Conservation (phyloP, 2,329 filamentous ascomycete genomes). For the Colletotrichum magnum region DNA sequence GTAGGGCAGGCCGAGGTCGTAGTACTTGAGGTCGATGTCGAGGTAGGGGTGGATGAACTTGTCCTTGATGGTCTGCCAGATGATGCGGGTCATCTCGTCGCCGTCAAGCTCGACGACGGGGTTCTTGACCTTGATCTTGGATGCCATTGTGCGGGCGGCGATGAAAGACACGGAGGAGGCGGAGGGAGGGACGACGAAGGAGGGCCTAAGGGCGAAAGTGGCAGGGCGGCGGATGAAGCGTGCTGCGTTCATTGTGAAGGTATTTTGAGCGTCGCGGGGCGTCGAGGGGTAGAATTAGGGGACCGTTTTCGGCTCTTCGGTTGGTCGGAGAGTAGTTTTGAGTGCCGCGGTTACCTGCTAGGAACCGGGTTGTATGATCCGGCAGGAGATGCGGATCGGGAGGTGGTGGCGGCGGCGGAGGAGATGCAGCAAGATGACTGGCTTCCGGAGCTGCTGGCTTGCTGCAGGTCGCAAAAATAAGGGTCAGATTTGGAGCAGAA, state of each 20-base stretch:
- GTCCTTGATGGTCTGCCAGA: slow-evolving; percentile 99
- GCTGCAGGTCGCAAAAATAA: slow-evolving; percentile 15
- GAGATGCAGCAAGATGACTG: slow-evolving; percentile 30
- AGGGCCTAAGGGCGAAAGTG: slow-evolving; percentile 34
- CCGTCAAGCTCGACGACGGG: slow-evolving; percentile 98
- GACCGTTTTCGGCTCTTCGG: slow-evolving; percentile 33
- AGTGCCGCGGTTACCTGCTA: slow-evolving; percentile 29
- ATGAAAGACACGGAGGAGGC: slow-evolving; percentile 40
- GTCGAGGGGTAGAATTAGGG: not conserved
- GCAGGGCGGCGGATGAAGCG: slow-evolving; percentile 39
- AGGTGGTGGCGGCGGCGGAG: slow-evolving; percentile 28
- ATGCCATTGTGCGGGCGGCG: slow-evolving; percentile 65
- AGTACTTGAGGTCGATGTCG: slow-evolving; percentile 98
- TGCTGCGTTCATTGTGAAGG: slow-evolving; percentile 39
- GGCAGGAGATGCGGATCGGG: slow-evolving; percentile 22
- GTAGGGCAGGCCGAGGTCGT: slow-evolving; percentile 93
- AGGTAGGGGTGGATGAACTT: slow-evolving; percentile 98
- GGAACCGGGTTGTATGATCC: slow-evolving; percentile 28
- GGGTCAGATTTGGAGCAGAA: not conserved
- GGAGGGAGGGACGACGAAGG: slow-evolving; percentile 31
- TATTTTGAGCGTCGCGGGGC: not conserved
- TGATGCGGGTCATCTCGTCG: slow-evolving; percentile 97
- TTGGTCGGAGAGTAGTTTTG: slow-evolving; percentile 16
- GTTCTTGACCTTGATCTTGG: slow-evolving; percentile 99
- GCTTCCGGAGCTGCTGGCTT: slow-evolving; percentile 33